Conservation (phyloP, 768 basidiomycete genomes). For the Thelephora aurantiotincta region DNA sequence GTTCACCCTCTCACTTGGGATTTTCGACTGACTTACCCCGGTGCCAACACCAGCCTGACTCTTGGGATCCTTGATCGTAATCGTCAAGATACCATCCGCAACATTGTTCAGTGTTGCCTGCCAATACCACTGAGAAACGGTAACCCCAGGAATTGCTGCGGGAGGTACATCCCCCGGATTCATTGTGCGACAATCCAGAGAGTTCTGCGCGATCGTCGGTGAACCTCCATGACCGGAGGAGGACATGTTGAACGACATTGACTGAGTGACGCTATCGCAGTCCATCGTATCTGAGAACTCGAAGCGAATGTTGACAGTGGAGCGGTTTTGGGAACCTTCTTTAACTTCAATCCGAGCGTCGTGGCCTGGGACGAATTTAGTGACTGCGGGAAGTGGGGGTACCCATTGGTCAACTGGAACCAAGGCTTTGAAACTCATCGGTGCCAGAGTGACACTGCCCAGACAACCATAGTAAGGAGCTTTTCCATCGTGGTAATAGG, state of each 20-base stretch:
- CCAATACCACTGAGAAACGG: constrained; percentile 57
- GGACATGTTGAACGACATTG: constrained; percentile 53
- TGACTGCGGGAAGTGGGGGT: constrained; percentile 55
- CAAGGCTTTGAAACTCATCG: constrained; percentile 71
- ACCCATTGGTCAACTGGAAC: constrained; percentile 61
- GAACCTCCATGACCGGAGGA: constrained; percentile 45
- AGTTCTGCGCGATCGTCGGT: constrained; percentile 36
- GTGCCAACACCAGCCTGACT: constrained; percentile 32
- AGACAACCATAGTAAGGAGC: constrained; percentile 72
- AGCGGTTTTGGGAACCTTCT: constrained; percentile 35
- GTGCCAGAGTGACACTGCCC: constrained; percentile 43
- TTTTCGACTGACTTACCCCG: constrained; percentile 29
- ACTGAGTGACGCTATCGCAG: constrained; percentile 50
- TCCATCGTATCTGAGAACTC: constrained; percentile 74
- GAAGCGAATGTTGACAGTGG: constrained; percentile 46
- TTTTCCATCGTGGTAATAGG: constrained; percentile 42
- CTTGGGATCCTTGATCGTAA: constrained; percentile 47
- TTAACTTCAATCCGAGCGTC: constrained; percentile 53
- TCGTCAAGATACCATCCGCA: constrained; percentile 71
- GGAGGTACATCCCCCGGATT: constrained; percentile 26
- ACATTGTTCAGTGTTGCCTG: constrained; percentile 59
- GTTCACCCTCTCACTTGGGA: not conserved
- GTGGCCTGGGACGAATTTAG: constrained; percentile 76
- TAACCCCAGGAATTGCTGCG: constrained; percentile 36
- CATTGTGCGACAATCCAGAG: constrained; percentile 32